phyloP scores from a whole-genome alignment of 2,329 filamentous ascomycete genomes.

The Fusarium palustre region DNA sequence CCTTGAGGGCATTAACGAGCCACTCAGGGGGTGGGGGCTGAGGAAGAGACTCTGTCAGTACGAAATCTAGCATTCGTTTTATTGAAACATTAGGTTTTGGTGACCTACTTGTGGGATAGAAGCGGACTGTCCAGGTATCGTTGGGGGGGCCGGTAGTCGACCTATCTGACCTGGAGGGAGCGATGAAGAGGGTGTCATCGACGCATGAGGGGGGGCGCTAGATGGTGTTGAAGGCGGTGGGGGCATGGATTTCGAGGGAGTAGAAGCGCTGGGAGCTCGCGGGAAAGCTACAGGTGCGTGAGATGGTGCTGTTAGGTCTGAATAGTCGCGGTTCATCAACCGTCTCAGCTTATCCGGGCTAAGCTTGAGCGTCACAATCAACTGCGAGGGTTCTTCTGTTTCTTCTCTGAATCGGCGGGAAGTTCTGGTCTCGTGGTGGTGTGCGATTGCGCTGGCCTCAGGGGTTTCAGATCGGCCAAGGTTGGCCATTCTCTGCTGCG shows the following conservation, averaged over 20 bases:
- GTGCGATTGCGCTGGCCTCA: slow-evolving; percentile 71
- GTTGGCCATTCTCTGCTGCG: slow-evolving; percentile 87
- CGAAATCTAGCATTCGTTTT: slow-evolving; percentile 8
- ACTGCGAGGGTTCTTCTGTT: slow-evolving; percentile 76
- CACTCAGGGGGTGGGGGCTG: slow-evolving; percentile 89
- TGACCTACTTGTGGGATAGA: slow-evolving; percentile 69
- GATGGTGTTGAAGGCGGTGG: slow-evolving; percentile 56
- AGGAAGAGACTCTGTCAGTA: slow-evolving; percentile 34
- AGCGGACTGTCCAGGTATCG: slow-evolving; percentile 65
- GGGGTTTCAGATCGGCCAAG: slow-evolving; percentile 89
- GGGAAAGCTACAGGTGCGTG: slow-evolving; percentile 52
- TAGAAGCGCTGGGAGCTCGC: slow-evolving; percentile 49
- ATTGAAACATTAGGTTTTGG: slow-evolving; percentile 14
- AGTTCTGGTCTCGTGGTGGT: slow-evolving; percentile 78
- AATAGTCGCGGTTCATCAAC: slow-evolving; percentile 67
- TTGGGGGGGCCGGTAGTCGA: slow-evolving; percentile 74
- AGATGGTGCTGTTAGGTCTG: slow-evolving; percentile 53
- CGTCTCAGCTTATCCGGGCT: slow-evolving; percentile 77
- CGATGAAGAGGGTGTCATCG: slow-evolving; percentile 51
- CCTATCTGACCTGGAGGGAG: slow-evolving; percentile 69
- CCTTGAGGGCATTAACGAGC: slow-evolving; percentile 79
- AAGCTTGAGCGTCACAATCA: slow-evolving; percentile 82
- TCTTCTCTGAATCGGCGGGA: slow-evolving; percentile 79
- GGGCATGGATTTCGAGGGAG: slow-evolving; percentile 50
- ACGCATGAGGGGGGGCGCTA: slow-evolving; percentile 53